phyloP scores from a whole-genome alignment of 139 green algal genomes.

The Yamagishiella unicocca region DNA sequence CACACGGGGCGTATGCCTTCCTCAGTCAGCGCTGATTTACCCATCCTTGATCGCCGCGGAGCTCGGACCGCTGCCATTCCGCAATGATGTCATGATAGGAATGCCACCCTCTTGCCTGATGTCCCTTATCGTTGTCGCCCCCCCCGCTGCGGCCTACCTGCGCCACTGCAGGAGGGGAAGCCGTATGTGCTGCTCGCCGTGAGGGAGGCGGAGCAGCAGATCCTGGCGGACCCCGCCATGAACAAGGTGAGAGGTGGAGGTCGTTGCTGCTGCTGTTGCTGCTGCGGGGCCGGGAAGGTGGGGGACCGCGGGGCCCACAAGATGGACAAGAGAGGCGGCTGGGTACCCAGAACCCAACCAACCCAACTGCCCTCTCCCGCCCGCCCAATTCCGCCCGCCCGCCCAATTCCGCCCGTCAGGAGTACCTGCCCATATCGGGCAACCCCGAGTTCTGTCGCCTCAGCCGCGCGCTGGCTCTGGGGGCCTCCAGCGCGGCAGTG shows the following conservation, averaged over 20 bases:
- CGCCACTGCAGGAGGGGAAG: slow-evolving; percentile 83
- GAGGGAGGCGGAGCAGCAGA: slow-evolving; percentile 81
- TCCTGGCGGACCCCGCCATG: slow-evolving; percentile 76
- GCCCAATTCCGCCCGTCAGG: slow-evolving; percentile 52
- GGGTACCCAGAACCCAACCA: neutral
- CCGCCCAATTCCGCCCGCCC: neutral
- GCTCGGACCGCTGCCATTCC: too few species aligned
- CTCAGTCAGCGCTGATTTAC: neutral
- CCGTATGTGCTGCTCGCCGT: slow-evolving; percentile 91
- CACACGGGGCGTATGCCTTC: too few species aligned
- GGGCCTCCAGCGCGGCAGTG: slow-evolving; percentile 58
- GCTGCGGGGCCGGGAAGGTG: too few species aligned
- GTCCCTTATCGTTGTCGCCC: neutral
- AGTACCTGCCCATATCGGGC: slow-evolving; percentile 91
- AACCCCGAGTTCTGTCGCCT: slow-evolving; percentile 80
- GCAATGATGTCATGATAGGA: too few species aligned
- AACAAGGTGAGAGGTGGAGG: slow-evolving; percentile 74
- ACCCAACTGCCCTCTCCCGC: neutral
- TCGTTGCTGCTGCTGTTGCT: too few species aligned
- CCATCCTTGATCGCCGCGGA: too few species aligned
- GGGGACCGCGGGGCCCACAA: neutral
- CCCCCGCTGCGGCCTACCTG: too few species aligned
- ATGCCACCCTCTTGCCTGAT: neutral
- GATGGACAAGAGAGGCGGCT: neutral
- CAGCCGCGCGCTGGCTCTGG: slow-evolving; percentile 80